Percentiles rank a stretch among this genome's conserved stretches.
Evolutionary conservation across 441 rosid species (phyloP).

Genomic region (Manihot esculenta): DNA sequence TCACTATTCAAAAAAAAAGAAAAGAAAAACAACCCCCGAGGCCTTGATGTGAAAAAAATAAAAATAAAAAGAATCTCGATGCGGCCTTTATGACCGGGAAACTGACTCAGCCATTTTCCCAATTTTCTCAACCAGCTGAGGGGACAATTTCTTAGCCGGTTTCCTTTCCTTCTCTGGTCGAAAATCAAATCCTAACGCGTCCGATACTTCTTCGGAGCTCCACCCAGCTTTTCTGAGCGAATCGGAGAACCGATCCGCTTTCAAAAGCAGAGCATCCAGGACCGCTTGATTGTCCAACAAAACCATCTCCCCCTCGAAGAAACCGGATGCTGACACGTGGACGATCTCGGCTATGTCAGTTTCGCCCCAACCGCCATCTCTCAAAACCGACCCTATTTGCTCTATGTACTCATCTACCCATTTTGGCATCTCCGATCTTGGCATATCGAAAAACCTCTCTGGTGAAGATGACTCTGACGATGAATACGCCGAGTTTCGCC

Average conservation of each 20-base stretch:
- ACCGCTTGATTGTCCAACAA: constrained; percentile 74
- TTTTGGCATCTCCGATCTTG: constrained; percentile 61
- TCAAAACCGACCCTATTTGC: constrained; percentile 75
- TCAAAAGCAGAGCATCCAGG: constrained; percentile 66
- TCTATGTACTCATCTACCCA: constrained; percentile 81
- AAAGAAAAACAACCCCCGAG: constrained; percentile 25
- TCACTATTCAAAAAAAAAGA: constrained; percentile 18
- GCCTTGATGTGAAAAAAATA: not conserved
- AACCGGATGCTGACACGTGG: constrained; percentile 80
- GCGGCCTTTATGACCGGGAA: constrained; percentile 49
- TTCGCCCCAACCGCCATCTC: constrained; percentile 86
- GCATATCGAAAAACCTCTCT: constrained; percentile 66
- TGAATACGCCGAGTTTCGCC: constrained; percentile 70
- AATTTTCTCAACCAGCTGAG: constrained; percentile 63
- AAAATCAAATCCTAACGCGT: constrained; percentile 77
- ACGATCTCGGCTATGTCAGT: constrained; percentile 68
- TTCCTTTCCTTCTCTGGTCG: constrained; percentile 73
- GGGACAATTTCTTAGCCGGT: constrained; percentile 73
- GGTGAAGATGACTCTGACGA: constrained; percentile 71
- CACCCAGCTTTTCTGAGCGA: constrained; percentile 87
- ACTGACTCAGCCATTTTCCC: constrained; percentile 84
- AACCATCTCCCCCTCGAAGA: constrained; percentile 74
- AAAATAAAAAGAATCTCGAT: not conserved
- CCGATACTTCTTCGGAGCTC: constrained; percentile 97
- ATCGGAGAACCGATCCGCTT: constrained; percentile 86